Evolutionary conservation across 2,329 filamentous ascomycete species (phyloP), one percentile per base, ranked within the genome.

Genomic region (Davidsoniella australis): DNA sequence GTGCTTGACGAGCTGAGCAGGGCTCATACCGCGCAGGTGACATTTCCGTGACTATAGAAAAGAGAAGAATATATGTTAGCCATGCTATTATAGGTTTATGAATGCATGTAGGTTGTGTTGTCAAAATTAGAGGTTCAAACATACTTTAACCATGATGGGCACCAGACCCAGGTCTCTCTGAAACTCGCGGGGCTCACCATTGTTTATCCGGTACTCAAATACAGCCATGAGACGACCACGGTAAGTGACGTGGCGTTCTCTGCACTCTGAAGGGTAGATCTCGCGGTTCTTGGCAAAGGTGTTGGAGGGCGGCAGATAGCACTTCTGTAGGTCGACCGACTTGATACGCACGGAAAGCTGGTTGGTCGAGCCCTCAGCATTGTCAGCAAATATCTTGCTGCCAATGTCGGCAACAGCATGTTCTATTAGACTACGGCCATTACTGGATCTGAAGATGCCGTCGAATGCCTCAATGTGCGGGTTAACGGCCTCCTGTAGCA

Each of bases 391-490:
- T 4, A 76, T 76, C 66, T 89, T 93, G 55, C 77, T 82, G 59
- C 89, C 91, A 66, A 98, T 96, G 61, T 98, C 91, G 60, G 76
- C 77, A 53, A 96, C 64, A 10, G 75, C 87, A 55, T 85, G 79
- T 45, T 82, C 76, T 48, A 98, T 60, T 51, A 78, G 62, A 26
- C 48, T 50, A 17, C 29, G 24, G 43, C 51, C 47, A 8, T 38
- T 40, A 20, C 33, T 53, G n/a, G 47, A 42, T 45, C 26, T 49
- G 61, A 95, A 93, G 44, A 96, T 72, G 47, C 80, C 80, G 69
- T 98, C 94, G 76, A 95, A 98, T 5, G 91, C 91, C 60, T 95
- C 81, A 58, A 96, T 82, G 64, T 98, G 91, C 45, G 91, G 91
- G 56, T 84, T 74, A 53, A 96, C 80, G n/a, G 89, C 85, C 54